phyloP scores from a whole-genome alignment of 495 filamentous ascomycete species.

The Trichoderma erinaceum region DNA sequence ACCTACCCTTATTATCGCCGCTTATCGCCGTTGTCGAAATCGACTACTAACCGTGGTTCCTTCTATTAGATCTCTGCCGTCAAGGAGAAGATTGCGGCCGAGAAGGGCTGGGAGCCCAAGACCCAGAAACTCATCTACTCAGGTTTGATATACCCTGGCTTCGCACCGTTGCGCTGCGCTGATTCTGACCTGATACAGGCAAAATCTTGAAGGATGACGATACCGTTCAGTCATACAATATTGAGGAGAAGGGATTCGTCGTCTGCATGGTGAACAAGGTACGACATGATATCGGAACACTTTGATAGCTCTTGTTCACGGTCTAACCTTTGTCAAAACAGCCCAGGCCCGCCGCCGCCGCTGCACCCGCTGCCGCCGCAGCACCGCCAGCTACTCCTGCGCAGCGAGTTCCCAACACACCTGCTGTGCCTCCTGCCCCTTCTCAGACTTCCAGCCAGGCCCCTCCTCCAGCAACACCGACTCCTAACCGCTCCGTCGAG shows the following conservation, averaged over 20 bases:
- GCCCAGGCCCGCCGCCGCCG: constrained; percentile 64
- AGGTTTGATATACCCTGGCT: constrained; percentile 49
- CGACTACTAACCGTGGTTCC: background rate
- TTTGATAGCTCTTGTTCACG: background rate
- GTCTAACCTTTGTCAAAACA: constrained; percentile 27
- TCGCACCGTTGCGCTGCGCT: constrained; percentile 1
- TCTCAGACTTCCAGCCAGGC: constrained; percentile 49
- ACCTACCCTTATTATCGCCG: background rate
- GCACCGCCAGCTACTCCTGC: constrained; percentile 44
- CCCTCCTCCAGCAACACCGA: constrained; percentile 66
- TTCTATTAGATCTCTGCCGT: constrained; percentile 66
- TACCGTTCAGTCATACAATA: constrained; percentile 90
- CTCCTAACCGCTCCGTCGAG: constrained; percentile 48
- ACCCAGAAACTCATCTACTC: constrained; percentile 95
- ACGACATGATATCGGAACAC: constrained; percentile 21
- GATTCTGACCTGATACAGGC: constrained; percentile 46
- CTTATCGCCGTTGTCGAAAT: background rate
- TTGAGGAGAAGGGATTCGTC: constrained; percentile 98
- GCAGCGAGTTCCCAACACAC: constrained; percentile 53
- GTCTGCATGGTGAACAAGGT: constrained; percentile 98
- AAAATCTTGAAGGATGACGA: constrained; percentile 98
- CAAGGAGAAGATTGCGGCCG: constrained; percentile 80
- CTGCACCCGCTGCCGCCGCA: constrained; percentile 38
- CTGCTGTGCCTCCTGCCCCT: constrained; percentile 55
- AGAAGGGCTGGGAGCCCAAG: constrained; percentile 87